A percentile compares a stretch with the other conserved stretches of the same genome.
phyloP scores from a whole-genome alignment of 2,329 filamentous ascomycete species.

The Aureobasidium sp. region DNA sequence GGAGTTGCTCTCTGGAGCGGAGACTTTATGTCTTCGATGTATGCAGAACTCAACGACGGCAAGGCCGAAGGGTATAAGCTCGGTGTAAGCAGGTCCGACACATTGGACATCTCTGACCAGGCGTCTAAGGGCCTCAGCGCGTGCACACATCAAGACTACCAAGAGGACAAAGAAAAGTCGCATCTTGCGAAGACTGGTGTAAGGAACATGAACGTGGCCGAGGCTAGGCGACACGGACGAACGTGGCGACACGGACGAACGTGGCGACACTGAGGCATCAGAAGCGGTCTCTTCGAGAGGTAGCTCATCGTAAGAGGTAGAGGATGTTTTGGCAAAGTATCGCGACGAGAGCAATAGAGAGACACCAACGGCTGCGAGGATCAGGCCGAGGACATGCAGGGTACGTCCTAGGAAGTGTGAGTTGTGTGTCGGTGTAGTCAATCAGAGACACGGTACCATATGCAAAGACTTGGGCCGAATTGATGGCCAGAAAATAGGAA shows the following conservation, averaged over 20 bases:
- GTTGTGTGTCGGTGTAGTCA: background rate
- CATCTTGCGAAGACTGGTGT: constrained; percentile 21
- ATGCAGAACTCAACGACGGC: constrained; percentile 23
- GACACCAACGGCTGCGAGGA: constrained; percentile 34
- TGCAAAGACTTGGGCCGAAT: constrained; percentile 1
- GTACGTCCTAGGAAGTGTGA: constrained; percentile 22
- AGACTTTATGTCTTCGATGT: constrained; percentile 16
- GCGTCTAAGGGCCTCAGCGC: constrained; percentile 34
- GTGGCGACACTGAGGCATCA: background rate
- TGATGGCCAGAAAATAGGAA: constrained; percentile 21
- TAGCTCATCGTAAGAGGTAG: constrained; percentile 21
- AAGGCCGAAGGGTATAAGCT: constrained; percentile 23
- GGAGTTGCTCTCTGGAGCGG: constrained; percentile 17
- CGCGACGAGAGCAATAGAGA: constrained; percentile 31
- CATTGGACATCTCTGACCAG: constrained; percentile 38
- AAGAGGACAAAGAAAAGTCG: constrained; percentile 23
- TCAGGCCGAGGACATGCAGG: constrained; percentile 34
- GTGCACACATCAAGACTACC: constrained; percentile 25
- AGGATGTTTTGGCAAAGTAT: constrained; percentile 19
- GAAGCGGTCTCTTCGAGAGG: constrained; percentile 22
- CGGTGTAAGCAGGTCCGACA: constrained; percentile 21
- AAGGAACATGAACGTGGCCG: constrained; percentile 18
- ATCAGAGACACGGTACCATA: background rate
- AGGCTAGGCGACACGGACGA: background rate
- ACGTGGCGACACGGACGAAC: background rate